These are phyloP conservation scores for Fusarium scirpi DNA, from an alignment of 2,329 filamentous ascomycete genomes.

Conservation along the genomic window DNA sequence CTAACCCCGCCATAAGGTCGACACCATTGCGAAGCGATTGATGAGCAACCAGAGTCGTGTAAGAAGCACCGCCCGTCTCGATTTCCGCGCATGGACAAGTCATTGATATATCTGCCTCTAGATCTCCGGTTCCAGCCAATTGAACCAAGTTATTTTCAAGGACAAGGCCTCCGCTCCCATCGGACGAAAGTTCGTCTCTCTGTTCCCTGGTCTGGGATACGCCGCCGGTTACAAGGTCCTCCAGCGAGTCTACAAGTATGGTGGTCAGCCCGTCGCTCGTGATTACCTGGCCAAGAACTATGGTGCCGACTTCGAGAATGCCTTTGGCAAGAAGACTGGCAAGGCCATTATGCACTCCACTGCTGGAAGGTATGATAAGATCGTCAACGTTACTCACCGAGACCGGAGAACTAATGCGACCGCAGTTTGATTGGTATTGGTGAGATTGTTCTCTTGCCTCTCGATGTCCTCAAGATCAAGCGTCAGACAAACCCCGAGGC, in stretches of 20 bases:
- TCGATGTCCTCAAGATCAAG: slow-evolving; percentile 99
- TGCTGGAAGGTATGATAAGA: slow-evolving; percentile 77
- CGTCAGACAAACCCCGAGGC: slow-evolving; percentile 98
- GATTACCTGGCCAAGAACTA: slow-evolving; percentile 88
- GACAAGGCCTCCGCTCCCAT: slow-evolving; percentile 80
- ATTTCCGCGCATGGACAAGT: slow-evolving; percentile 4
- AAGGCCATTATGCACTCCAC: slow-evolving; percentile 99
- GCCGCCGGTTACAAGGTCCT: slow-evolving; percentile 98
- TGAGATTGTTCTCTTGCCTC: slow-evolving; percentile 92
- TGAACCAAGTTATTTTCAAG: slow-evolving; percentile 95
- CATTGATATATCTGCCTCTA: slow-evolving; percentile 40
- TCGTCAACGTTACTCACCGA: not conserved
- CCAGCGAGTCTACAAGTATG: slow-evolving; percentile 98
- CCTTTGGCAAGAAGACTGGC: slow-evolving; percentile 96
- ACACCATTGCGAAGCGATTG: slow-evolving; percentile 97
- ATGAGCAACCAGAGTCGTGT: slow-evolving; percentile 91
- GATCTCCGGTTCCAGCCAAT: slow-evolving; percentile 62
- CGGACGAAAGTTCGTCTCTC: slow-evolving; percentile 86
- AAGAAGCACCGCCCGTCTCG: slow-evolving; percentile 64
- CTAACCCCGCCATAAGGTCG: slow-evolving; percentile 70
- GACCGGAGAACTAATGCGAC: slow-evolving; percentile 31
- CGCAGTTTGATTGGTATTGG: slow-evolving; percentile 91
- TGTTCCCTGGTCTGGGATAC: slow-evolving; percentile 97
- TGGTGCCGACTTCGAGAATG: slow-evolving; percentile 83
- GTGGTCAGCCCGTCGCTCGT: slow-evolving; percentile 93